phyloP scores from a whole-genome alignment of 2,329 filamentous ascomycete genomes.

The Pyrenochaeta sp. region DNA sequence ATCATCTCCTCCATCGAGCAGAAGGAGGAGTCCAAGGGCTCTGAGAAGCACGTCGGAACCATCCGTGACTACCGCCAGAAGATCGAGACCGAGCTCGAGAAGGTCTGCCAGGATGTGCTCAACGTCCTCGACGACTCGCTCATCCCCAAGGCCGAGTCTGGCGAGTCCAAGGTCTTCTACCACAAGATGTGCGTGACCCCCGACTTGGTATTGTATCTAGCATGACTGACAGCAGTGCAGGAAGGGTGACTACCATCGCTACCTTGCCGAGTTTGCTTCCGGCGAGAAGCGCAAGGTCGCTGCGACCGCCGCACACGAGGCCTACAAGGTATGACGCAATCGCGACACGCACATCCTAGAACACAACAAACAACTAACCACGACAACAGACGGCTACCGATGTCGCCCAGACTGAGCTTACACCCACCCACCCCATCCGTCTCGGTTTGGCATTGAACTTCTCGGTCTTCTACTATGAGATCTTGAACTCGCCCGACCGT shows the following conservation, averaged over 20 bases:
- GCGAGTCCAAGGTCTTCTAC: slow-evolving; percentile 99
- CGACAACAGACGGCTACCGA: slow-evolving; percentile 85
- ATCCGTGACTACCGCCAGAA: slow-evolving; percentile 98
- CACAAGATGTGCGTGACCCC: slow-evolving; percentile 89
- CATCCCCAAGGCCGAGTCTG: slow-evolving; percentile 93
- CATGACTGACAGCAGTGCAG: slow-evolving; percentile 55
- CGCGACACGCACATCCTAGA: slow-evolving; percentile 10
- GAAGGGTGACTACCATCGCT: slow-evolving; percentile 98
- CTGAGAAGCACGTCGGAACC: slow-evolving; percentile 89
- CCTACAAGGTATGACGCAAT: slow-evolving; percentile 83
- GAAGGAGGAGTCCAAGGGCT: slow-evolving; percentile 99
- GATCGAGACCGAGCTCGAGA: slow-evolving; percentile 96
- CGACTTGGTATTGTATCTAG: slow-evolving; percentile 7
- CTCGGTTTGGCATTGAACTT: slow-evolving; percentile 98
- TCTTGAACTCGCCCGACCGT: slow-evolving; percentile 95
- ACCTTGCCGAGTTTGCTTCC: slow-evolving; percentile 90
- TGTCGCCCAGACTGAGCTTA: slow-evolving; percentile 96
- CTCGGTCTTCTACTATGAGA: slow-evolving; percentile 99
- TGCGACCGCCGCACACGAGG: slow-evolving; percentile 87
- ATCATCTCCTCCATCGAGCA: slow-evolving; percentile 99
- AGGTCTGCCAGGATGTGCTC: slow-evolving; percentile 97
- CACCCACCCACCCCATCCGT: slow-evolving; percentile 96
- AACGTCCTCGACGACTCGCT: slow-evolving; percentile 91
- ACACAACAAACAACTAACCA: slow-evolving; percentile 28
- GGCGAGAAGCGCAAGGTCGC: slow-evolving; percentile 91